Evolutionary conservation across 2,329 filamentous ascomycete species (phyloP).

Genomic region (Tothia fuscella): DNA sequence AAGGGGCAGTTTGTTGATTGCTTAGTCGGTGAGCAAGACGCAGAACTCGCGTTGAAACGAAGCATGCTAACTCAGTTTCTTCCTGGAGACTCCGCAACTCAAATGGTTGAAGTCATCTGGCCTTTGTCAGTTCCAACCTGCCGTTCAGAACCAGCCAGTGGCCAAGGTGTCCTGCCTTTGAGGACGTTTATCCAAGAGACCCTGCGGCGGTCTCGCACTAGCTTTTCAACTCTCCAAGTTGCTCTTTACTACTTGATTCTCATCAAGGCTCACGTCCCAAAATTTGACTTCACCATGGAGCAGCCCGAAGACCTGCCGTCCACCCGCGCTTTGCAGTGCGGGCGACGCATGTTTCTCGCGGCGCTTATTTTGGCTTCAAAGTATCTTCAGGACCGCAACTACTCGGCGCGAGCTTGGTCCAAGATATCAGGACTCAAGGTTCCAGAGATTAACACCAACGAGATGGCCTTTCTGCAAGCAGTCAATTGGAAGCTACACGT

Average conservation of each 20-base stretch:
- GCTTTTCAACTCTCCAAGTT: constrained; percentile 94
- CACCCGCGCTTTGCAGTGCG: constrained; percentile 78
- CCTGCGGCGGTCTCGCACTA: constrained; percentile 82
- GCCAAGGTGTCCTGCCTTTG: constrained; percentile 74
- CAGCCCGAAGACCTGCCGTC: constrained; percentile 61
- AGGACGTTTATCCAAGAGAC: constrained; percentile 98
- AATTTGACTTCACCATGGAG: constrained; percentile 75
- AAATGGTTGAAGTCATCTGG: constrained; percentile 97
- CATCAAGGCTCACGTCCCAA: constrained; percentile 81
- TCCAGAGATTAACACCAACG: constrained; percentile 90
- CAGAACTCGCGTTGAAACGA: not conserved
- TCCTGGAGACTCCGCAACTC: constrained; percentile 77
- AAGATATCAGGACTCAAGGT: constrained; percentile 97
- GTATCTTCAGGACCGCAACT: constrained; percentile 95
- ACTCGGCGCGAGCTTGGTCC: constrained; percentile 94
- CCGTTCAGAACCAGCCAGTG: constrained; percentile 52
- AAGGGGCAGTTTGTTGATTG: constrained; percentile 94
- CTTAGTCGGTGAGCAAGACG: constrained; percentile 72
- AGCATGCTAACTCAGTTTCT: constrained; percentile 14
- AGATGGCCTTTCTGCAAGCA: constrained; percentile 78
- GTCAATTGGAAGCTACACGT: constrained; percentile 95
- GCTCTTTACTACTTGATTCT: constrained; percentile 92
- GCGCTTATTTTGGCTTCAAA: constrained; percentile 94
- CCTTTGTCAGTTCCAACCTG: constrained; percentile 73
- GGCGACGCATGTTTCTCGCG: constrained; percentile 92